A percentile compares a stretch with the other conserved stretches of the same genome.
These are phyloP conservation scores for Aspergillus steynii DNA, from an alignment of 495 filamentous ascomycete species.

Conservation along the genomic window DNA sequence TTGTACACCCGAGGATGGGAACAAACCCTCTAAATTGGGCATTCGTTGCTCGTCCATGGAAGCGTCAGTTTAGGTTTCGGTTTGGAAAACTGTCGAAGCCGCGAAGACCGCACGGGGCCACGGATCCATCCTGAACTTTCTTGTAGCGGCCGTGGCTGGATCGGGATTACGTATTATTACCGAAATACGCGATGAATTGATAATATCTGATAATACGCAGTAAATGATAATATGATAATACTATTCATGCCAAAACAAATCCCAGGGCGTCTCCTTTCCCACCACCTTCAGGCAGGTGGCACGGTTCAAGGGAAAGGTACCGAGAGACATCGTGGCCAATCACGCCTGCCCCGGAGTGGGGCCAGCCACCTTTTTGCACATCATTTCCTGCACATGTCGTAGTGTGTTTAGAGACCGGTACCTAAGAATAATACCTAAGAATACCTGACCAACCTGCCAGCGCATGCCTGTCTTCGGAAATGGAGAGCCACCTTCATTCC, in stretches of 20 bases:
- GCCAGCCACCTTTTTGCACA: constrained; percentile 25
- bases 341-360: constrained; percentile 16
- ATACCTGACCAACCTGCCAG: constrained; percentile 4
- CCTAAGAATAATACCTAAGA: not conserved
- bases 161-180: too few relatives aligned
- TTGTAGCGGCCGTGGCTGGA: too few relatives aligned
- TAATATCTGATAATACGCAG: too few relatives aligned
- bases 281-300: constrained; percentile 14
- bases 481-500: constrained; percentile 15
- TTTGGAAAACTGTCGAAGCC: constrained; percentile 16
- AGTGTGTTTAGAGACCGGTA: constrained; percentile 1
- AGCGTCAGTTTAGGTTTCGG: not conserved
- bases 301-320: constrained; percentile 26
- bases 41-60: not conserved
- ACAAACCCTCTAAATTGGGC: not conserved
- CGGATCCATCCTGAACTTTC: constrained; percentile 2
- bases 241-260: too few relatives aligned
- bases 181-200: too few relatives aligned
- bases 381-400: constrained; percentile 27
- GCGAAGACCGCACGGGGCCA: constrained; percentile 10
- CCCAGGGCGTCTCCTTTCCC: too few relatives aligned
- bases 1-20: not conserved
- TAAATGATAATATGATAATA: too few relatives aligned
- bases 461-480: constrained; percentile 26
- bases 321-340: constrained; percentile 18